phyloP scores from a whole-genome alignment of 164 flowering plant genomes.

The Warburgia ugandensis region DNA sequence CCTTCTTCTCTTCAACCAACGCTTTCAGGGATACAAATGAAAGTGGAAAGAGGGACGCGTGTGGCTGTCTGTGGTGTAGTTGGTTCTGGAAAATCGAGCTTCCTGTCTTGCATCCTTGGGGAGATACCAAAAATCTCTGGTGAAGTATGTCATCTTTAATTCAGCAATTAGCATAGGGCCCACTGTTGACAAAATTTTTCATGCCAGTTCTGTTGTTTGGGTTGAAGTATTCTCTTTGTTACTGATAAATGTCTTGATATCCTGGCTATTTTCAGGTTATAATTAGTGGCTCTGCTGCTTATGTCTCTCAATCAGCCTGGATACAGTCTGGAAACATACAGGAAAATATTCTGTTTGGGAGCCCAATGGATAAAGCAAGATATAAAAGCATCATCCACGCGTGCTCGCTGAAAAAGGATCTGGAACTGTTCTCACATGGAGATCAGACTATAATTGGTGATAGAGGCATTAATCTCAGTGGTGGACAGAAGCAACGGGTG shows the following conservation, averaged over 20 bases:
- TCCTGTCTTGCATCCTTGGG: conserved; percentile 94
- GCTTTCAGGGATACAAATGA: conserved; percentile 61
- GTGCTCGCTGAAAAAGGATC: conserved; percentile 84
- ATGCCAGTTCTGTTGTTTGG: background rate
- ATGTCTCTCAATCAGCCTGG: conserved; percentile 99
- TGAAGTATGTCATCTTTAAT: conserved; percentile 50
- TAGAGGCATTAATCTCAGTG: conserved; percentile 96
- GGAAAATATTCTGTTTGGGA: conserved; percentile 93
- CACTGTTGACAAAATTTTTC: too few species aligned
- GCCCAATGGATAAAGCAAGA: conserved; percentile 81
- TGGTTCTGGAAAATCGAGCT: conserved; percentile 94
- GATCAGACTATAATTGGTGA: conserved; percentile 99
- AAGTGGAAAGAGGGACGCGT: conserved; percentile 76
- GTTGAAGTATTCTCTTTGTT: background rate
- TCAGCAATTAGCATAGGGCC: background rate
- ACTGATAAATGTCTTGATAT: too few species aligned
- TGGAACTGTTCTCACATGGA: conserved; percentile 90
- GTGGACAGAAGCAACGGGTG: conserved; percentile 97
- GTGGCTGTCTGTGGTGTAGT: conserved; percentile 97
- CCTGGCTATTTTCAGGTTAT: conserved; percentile 69
- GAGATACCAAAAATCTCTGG: conserved; percentile 90
- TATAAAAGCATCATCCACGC: conserved; percentile 82
- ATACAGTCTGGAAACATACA: conserved; percentile 97
- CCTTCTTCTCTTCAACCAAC: conserved; percentile 58
- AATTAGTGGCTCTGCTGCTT: conserved; percentile 87